phyloP scores from a whole-genome alignment of 2,329 filamentous ascomycete genomes.

The Arthroderma sp. region DNA sequence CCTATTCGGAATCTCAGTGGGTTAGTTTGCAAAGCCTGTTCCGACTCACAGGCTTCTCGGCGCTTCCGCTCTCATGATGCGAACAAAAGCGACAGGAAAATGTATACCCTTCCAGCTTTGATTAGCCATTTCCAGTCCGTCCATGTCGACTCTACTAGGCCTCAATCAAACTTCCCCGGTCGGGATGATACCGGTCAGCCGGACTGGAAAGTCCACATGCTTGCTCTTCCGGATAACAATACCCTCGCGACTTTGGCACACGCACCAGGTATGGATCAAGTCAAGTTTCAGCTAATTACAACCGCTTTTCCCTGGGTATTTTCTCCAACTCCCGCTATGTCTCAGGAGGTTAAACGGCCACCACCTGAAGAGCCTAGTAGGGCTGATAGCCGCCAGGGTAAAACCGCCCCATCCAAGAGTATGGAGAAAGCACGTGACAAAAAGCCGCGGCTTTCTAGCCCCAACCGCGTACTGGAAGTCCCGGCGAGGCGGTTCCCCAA shows the following conservation, averaged over 20 bases:
- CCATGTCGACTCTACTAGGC: conserved; percentile 17
- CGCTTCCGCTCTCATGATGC: conserved; percentile 9
- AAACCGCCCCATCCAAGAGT: no score
- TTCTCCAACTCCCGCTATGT: conserved; percentile 3
- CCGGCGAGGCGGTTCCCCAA: conserved; percentile 12
- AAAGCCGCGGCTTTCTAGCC: background rate
- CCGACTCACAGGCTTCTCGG: conserved; percentile 6
- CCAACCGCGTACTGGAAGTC: conserved; percentile 9
- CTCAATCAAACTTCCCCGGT: background rate
- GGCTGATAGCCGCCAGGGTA: background rate
- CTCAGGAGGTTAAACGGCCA: background rate
- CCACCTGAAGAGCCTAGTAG: background rate
- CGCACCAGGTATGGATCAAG: conserved; percentile 43
- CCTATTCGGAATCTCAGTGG: conserved; percentile 42
- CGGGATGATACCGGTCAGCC: conserved; percentile 16
- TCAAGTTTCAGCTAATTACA: conserved; percentile 40
- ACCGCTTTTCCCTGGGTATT: conserved; percentile 38
- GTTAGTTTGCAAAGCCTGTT: conserved; percentile 44
- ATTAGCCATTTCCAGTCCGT: conserved; percentile 27
- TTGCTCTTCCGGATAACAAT: conserved; percentile 41
- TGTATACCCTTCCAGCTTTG: conserved; percentile 20
- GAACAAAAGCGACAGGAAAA: conserved; percentile 11
- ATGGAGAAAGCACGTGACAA: background rate
- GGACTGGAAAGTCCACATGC: conserved; percentile 50
- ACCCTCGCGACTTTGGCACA: conserved; percentile 27